Evolutionary conservation across 78 protist genomes (phyloP).

Genomic region (Polysphondylium violaceum): DNA sequence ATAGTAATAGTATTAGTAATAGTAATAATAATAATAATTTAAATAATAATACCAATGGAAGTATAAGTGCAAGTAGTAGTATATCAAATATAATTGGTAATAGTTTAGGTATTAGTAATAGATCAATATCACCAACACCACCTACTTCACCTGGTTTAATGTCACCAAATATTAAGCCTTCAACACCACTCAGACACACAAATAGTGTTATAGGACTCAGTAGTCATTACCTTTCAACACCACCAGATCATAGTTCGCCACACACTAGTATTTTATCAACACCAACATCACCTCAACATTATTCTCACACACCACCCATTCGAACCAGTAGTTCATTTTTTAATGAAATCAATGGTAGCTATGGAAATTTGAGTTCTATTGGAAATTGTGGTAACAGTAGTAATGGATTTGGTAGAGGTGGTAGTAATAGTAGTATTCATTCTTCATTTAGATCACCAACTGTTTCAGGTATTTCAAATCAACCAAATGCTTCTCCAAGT

Average conservation of each 20-base stretch:
- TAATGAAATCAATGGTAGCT: constrained; percentile 12
- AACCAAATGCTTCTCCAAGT: constrained; percentile 4
- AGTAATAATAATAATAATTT: neutral
- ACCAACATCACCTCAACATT: constrained; percentile 37
- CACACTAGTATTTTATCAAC: constrained; percentile 11
- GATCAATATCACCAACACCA: constrained; percentile 37
- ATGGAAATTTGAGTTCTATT: neutral
- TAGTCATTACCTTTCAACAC: too few species aligned
- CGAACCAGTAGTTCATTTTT: neutral
- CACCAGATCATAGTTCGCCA: neutral
- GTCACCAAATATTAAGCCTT: constrained; percentile 32
- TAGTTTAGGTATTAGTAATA: neutral
- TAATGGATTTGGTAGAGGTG: neutral
- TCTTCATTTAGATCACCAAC: neutral
- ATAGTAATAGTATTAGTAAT: neutral
- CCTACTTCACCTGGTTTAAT: constrained; percentile 49
- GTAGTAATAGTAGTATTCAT: neutral
- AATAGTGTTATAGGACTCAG: constrained; percentile 12
- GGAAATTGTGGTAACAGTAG: neutral
- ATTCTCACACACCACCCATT: neutral
- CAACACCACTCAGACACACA: constrained; percentile 45
- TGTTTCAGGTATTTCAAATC: neutral
- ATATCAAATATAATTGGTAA: neutral
- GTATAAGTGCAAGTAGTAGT: neutral
- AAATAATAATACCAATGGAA: neutral